Evolutionary conservation across 768 basidiomycete species (phyloP).

Genomic region (Pleurotus tuoliensis): DNA sequence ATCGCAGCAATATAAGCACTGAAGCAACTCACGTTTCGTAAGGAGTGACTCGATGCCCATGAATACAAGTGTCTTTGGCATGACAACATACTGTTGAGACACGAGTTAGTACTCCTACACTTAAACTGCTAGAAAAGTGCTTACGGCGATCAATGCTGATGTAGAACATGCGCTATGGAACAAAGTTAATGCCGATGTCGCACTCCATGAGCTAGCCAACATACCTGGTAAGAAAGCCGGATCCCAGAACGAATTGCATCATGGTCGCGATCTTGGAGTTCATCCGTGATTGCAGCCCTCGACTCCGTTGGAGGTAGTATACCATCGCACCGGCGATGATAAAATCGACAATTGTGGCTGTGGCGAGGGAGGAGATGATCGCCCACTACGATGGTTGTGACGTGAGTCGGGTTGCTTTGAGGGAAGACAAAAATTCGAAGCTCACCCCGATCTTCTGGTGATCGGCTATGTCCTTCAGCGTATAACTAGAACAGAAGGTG

Average conservation of each 20-base stretch:
- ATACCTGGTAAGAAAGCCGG: constrained; percentile 13
- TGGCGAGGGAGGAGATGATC: constrained; percentile 18
- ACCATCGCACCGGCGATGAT: constrained; percentile 22
- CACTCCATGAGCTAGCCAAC: neutral
- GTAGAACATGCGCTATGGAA: constrained; percentile 12
- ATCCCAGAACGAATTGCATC: constrained; percentile 11
- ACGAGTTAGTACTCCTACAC: neutral
- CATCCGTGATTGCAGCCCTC: constrained; percentile 11
- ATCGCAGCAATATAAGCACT: neutral
- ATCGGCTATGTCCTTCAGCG: neutral
- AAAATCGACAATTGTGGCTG: constrained; percentile 19
- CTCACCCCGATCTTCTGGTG: neutral
- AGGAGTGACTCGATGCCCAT: constrained; percentile 17
- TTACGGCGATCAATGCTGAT: constrained; percentile 8
- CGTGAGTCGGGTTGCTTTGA: neutral
- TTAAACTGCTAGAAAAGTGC: neutral
- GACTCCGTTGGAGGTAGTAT: constrained; percentile 18
- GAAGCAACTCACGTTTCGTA: constrained; percentile 13
- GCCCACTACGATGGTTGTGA: constrained; percentile 16
- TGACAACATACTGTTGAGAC: constrained; percentile 9
- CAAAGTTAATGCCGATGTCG: neutral
- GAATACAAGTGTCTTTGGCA: constrained; percentile 16
- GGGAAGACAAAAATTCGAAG: no score
- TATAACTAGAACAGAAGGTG: neutral
- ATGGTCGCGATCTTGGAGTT: constrained; percentile 11